These are phyloP conservation scores for Serendipita indica DNA, from an alignment of 768 basidiomycete genomes.

Conservation along the genomic window DNA sequence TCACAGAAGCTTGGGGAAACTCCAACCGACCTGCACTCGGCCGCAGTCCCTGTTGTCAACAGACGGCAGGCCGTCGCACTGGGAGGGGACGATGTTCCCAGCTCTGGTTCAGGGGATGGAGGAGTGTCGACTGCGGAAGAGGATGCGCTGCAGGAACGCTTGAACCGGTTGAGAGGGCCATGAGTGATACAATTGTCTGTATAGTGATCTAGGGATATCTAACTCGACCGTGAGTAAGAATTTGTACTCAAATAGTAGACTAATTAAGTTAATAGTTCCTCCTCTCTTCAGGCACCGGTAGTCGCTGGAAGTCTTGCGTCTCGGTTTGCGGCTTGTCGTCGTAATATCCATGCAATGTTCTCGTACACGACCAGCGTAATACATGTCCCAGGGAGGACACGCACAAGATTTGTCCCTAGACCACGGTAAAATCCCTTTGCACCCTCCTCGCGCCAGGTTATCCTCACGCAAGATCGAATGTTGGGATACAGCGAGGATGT, in stretches of 20 bases:
- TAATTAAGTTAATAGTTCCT: neutral
- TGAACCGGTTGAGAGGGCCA: slow-evolving; percentile 3
- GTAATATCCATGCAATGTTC: slow-evolving; percentile 70
- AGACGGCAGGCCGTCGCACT: slow-evolving; percentile 23
- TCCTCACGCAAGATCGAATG: slow-evolving; percentile 64
- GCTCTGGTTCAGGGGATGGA: slow-evolving; percentile 18
- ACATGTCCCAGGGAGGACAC: slow-evolving; percentile 93
- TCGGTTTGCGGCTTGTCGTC: slow-evolving; percentile 45
- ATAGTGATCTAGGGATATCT: neutral
- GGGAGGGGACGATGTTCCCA: neutral
- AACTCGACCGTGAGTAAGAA: neutral
- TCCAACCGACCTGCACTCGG: slow-evolving; percentile 16
- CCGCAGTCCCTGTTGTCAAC: slow-evolving; percentile 18
- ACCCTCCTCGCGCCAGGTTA: slow-evolving; percentile 73
- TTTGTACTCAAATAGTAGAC: neutral
- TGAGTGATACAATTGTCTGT: neutral
- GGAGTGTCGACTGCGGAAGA: slow-evolving; percentile 10
- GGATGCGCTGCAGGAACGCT: slow-evolving; percentile 3
- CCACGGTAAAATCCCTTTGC: slow-evolving; percentile 85
- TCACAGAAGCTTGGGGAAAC: slow-evolving; percentile 35
- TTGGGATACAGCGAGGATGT: slow-evolving; percentile 58
- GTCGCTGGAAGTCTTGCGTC: slow-evolving; percentile 20
- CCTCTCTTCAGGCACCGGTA: neutral
- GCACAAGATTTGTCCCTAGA: slow-evolving; percentile 81
- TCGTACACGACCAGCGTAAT: slow-evolving; percentile 98